Conservation (phyloP, 2,329 filamentous ascomycete genomes). For the Podosphaera xanthii region DNA sequence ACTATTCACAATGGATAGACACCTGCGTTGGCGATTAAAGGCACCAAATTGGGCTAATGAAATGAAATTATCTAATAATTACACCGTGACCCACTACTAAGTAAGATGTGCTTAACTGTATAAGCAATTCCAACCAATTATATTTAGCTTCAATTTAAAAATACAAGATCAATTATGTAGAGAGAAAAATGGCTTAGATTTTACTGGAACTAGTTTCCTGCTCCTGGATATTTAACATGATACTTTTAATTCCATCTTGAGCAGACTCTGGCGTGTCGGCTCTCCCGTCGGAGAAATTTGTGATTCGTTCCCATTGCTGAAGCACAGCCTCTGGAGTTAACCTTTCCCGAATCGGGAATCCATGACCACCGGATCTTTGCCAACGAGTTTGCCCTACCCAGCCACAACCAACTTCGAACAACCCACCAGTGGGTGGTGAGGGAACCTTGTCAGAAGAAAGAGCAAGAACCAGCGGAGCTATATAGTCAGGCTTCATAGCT, state of each 20-base stretch:
- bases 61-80: no score
- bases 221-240: slow-evolving; percentile 69
- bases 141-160: no score
- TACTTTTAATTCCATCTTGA: slow-evolving; percentile 55
- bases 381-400: slow-evolving; percentile 85
- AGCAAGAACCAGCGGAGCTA: slow-evolving; percentile 75
- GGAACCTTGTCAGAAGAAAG: slow-evolving; percentile 73
- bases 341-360: slow-evolving; percentile 69
- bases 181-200: slow-evolving; percentile 18
- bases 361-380: slow-evolving; percentile 76
- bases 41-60: no score
- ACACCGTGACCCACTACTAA: no score
- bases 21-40: no score
- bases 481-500: slow-evolving; percentile 97
- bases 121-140: no score
- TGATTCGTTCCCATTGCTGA: slow-evolving; percentile 54
- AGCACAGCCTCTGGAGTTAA: slow-evolving; percentile 69
- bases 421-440: slow-evolving; percentile 57
- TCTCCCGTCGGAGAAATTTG: slow-evolving; percentile 69
- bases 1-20: no score
- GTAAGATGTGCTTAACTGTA: no score
- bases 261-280: slow-evolving; percentile 67
- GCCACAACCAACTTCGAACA: slow-evolving; percentile 88
- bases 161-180: no score
- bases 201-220: slow-evolving; percentile 30